phyloP scores from a whole-genome alignment of 306 rosid species.

The Morella rubra region DNA sequence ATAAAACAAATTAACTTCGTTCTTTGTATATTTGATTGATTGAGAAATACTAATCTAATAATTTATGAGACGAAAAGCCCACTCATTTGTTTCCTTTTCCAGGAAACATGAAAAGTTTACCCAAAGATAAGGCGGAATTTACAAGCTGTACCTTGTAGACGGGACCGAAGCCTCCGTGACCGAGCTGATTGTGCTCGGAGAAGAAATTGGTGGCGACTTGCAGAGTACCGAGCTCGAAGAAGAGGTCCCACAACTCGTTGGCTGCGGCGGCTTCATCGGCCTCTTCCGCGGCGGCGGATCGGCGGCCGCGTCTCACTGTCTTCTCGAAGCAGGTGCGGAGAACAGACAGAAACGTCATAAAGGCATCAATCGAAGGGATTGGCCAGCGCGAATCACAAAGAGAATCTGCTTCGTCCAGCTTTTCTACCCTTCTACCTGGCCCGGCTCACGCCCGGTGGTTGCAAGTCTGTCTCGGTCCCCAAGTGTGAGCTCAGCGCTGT shows the following conservation, averaged over 20 bases:
- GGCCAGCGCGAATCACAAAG: not conserved
- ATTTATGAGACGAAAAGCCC: too few relatives aligned
- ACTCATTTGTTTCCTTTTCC: too few relatives aligned
- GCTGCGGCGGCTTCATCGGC: constrained; percentile 28
- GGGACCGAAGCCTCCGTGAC: constrained; percentile 96
- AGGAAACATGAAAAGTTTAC: not conserved
- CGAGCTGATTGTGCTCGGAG: constrained; percentile 67
- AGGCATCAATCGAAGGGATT: constrained; percentile 16
- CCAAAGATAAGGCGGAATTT: not conserved
- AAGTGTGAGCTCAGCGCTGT: not conserved
- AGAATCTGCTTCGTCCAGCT: not conserved
- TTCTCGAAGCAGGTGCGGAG: constrained; percentile 43
- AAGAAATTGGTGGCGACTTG: constrained; percentile 79
- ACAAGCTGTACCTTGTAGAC: constrained; percentile 64
- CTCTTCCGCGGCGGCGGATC: constrained; percentile 1
- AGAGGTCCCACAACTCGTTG: constrained; percentile 37
- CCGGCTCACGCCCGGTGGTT: too few relatives aligned
- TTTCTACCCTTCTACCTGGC: too few relatives aligned
- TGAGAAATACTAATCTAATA: too few relatives aligned
- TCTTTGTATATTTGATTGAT: too few relatives aligned
- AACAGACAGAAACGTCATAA: constrained; percentile 41
- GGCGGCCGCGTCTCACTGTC: constrained; percentile 15
- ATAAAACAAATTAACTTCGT: too few relatives aligned
- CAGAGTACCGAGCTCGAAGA: constrained; percentile 55
- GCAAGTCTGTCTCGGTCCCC: not conserved